Conservation (phyloP, 2,329 filamentous ascomycete genomes). For the Ophiostoma piceae region DNA sequence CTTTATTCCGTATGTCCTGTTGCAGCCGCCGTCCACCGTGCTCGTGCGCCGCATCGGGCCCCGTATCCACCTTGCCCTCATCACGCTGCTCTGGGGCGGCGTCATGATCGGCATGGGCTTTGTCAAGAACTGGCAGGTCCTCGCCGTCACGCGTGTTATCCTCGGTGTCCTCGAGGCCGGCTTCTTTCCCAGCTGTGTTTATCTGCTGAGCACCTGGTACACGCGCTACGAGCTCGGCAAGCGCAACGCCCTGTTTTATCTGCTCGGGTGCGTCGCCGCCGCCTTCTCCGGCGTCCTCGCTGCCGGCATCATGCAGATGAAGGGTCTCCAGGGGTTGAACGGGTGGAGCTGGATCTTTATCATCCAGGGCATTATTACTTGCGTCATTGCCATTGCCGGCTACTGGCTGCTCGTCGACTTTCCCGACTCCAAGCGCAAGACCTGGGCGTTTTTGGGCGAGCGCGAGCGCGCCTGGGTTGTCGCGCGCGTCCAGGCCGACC, state of each 20-base stretch:
- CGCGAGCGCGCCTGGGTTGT: constrained; percentile 51
- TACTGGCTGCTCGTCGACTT: constrained; percentile 61
- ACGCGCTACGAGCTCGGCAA: constrained; percentile 65
- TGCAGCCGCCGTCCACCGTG: constrained; percentile 67
- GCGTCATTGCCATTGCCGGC: constrained; percentile 43
- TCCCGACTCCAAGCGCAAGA: constrained; percentile 50
- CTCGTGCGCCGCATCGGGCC: constrained; percentile 63
- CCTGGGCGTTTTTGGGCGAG: constrained; percentile 49
- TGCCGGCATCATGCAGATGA: constrained; percentile 63
- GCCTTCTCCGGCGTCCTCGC: constrained; percentile 65
- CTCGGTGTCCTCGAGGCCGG: constrained; percentile 63
- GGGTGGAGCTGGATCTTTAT: constrained; percentile 64
- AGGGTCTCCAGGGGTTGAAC: constrained; percentile 47
- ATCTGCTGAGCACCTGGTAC: constrained; percentile 70
- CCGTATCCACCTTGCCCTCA: constrained; percentile 49
- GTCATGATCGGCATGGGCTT: constrained; percentile 65
- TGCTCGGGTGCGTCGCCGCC: constrained; percentile 61
- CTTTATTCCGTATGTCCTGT: constrained; percentile 67
- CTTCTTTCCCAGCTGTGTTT: constrained; percentile 66
- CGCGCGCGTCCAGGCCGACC: constrained; percentile 51
- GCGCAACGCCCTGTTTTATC: constrained; percentile 63
- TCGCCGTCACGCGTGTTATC: constrained; percentile 53
- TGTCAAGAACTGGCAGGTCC: constrained; percentile 44
- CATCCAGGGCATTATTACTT: constrained; percentile 51
- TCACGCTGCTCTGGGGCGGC: constrained; percentile 55